Percentiles rank a stretch among this genome's conserved stretches.
Evolutionary conservation across 2,329 filamentous ascomycete species (phyloP).

Genomic region (Lecanicillium sp.): DNA sequence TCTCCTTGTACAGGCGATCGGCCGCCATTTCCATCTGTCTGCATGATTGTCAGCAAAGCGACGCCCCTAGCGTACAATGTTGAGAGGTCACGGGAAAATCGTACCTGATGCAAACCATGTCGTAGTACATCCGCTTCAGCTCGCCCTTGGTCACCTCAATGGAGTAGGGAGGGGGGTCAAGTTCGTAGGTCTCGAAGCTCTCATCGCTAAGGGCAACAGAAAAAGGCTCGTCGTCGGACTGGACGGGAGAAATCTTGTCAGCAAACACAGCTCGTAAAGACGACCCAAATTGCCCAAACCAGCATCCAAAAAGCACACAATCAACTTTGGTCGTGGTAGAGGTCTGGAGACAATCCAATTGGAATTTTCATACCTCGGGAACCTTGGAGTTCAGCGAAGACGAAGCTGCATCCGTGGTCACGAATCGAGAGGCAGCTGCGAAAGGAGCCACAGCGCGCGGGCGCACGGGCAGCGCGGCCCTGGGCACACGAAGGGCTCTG

Average conservation of each 20-base stretch:
- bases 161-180: constrained; percentile 91
- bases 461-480: constrained; percentile 46
- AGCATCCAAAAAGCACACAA: too few relatives aligned
- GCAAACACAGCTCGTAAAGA: too few relatives aligned
- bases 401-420: constrained; percentile 93
- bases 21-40: constrained; percentile 99
- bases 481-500: constrained; percentile 54
- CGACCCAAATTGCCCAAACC: constrained; percentile 1
- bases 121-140: constrained; percentile 97
- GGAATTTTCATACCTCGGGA: constrained; percentile 32
- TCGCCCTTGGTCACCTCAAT: constrained; percentile 94
- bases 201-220: constrained; percentile 89
- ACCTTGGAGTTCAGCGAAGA: constrained; percentile 75
- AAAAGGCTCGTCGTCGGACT: constrained; percentile 94
- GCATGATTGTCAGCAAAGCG: constrained; percentile 24
- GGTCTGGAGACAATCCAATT: too few relatives aligned
- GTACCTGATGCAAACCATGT: constrained; percentile 93
- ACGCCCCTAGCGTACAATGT: too few relatives aligned
- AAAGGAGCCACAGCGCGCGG: constrained; percentile 34
- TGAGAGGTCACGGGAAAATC: too few relatives aligned
- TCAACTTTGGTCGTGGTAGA: too few relatives aligned
- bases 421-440: constrained; percentile 55
- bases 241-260: constrained; percentile 13
- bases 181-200: constrained; percentile 98
- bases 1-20: constrained; percentile 99